A percentile compares a stretch with the other conserved stretches of the same genome.
Conservation (phyloP, 1,284 basidiomycete genomes). For the Coniferiporia sulphurascens region DNA sequence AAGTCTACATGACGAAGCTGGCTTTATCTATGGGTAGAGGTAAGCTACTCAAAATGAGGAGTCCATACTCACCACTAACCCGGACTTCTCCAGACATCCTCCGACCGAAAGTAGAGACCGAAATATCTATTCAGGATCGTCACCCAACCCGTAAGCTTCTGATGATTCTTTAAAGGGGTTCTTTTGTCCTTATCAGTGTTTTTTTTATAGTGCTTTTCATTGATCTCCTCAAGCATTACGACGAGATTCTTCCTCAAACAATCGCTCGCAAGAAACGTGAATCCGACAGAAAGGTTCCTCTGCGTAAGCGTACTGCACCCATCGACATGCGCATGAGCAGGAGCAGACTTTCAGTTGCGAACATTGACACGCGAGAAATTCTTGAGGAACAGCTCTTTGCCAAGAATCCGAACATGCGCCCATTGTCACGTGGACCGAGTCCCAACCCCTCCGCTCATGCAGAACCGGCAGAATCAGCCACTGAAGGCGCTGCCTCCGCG, state of each 20-base stretch:
- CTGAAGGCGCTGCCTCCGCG: neutral
- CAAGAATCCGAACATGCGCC: constrained; percentile 44
- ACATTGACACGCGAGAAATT: constrained; percentile 35
- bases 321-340: constrained; percentile 85
- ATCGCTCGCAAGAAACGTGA: constrained; percentile 83
- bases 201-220: constrained; percentile 61
- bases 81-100: constrained; percentile 39
- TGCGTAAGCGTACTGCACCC: constrained; percentile 82
- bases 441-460: too few relatives aligned
- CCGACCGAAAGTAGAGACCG: constrained; percentile 77
- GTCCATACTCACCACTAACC: constrained; percentile 1
- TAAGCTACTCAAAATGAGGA: constrained; percentile 37
- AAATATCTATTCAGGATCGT: constrained; percentile 81
- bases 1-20: constrained; percentile 81
- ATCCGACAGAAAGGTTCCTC: constrained; percentile 73
- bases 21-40: constrained; percentile 83
- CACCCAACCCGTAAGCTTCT: constrained; percentile 63
- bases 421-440: constrained; percentile 7
- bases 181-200: neutral
- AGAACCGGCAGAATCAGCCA: too few relatives aligned
- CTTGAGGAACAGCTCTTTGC: constrained; percentile 46
- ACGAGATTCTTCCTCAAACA: constrained; percentile 72
- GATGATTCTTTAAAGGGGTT: neutral
- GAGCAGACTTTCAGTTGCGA: constrained; percentile 38
- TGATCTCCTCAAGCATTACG: constrained; percentile 79